These are phyloP conservation scores for Hypoxylon sp. DNA, from an alignment of 2,329 filamentous ascomycete genomes.

Conservation along the genomic window DNA sequence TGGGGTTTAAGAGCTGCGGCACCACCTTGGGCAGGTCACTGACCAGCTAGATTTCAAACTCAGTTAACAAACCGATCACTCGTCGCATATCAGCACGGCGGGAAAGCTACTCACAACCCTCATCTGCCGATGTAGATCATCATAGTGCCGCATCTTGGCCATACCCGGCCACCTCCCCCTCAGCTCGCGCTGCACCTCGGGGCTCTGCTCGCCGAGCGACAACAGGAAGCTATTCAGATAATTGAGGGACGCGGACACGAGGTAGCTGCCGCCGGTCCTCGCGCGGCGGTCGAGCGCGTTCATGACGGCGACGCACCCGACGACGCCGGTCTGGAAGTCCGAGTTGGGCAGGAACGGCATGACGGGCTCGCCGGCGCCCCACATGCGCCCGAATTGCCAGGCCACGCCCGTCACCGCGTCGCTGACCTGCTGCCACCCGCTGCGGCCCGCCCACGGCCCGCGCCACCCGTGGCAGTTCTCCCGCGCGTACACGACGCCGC, in stretches of 20 bases:
- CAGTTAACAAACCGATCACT: slow-evolving; percentile 1
- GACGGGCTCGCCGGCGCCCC: slow-evolving; percentile 41
- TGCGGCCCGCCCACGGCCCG: slow-evolving; percentile 44
- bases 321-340: slow-evolving; percentile 45
- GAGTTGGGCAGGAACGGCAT: slow-evolving; percentile 45
- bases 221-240: slow-evolving; percentile 45
- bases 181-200: slow-evolving; percentile 37
- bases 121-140: slow-evolving; percentile 45
- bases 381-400: slow-evolving; percentile 45
- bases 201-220: slow-evolving; percentile 40
- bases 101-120: slow-evolving; percentile 38
- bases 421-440: slow-evolving; percentile 47
- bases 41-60: slow-evolving; percentile 27
- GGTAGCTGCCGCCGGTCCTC: slow-evolving; percentile 41
- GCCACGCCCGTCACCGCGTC: slow-evolving; percentile 43
- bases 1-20: slow-evolving; percentile 37
- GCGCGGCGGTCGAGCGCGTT: slow-evolving; percentile 39
- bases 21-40: slow-evolving; percentile 36
- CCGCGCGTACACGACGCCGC: slow-evolving; percentile 45
- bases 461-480: slow-evolving; percentile 50
- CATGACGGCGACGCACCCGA: slow-evolving; percentile 43
- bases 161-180: slow-evolving; percentile 42
- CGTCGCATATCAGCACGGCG: background rate
- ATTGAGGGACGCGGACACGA: slow-evolving; percentile 44
- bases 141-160: slow-evolving; percentile 41